Evolutionary conservation across 345 rosid genomes (phyloP).

Genomic region (Kernera saxatilis): DNA sequence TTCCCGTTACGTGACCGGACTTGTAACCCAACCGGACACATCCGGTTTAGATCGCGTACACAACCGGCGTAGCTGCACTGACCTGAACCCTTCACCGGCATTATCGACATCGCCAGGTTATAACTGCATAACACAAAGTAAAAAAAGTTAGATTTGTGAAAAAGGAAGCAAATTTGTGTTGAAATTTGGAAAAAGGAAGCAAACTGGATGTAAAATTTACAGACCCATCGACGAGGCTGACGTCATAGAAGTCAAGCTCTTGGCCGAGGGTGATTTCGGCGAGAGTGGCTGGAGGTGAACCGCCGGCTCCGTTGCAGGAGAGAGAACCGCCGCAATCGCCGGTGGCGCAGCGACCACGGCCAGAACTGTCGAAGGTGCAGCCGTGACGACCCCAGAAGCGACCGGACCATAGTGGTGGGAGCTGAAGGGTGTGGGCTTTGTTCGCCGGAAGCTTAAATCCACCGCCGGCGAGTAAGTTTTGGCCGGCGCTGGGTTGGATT

Average conservation of each 20-base stretch:
- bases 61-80: conserved; percentile 89
- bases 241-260: conserved; percentile 86
- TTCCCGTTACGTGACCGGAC: conserved; percentile 54
- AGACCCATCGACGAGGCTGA: conserved; percentile 83
- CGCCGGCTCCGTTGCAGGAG: conserved; percentile 79
- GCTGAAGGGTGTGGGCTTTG: conserved; percentile 49
- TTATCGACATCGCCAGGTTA: conserved; percentile 79
- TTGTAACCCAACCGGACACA: conserved; percentile 85
- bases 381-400: conserved; percentile 98
- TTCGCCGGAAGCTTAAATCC: conserved; percentile 74
- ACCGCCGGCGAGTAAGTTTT: conserved; percentile 66
- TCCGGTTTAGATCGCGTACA: conserved; percentile 67
- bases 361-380: conserved; percentile 64
- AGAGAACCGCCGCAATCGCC: conserved; percentile 89
- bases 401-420: conserved; percentile 89
- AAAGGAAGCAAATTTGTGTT: not conserved
- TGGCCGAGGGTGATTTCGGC: conserved; percentile 82
- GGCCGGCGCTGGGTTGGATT: conserved; percentile 84
- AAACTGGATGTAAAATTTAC: not conserved
- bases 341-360: conserved; percentile 76
- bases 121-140: conserved; percentile 27
- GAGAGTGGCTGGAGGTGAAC: conserved; percentile 86
- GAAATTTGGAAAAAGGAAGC: not conserved
- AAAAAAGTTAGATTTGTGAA: not conserved
- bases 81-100: conserved; percentile 68